These are phyloP conservation scores for Rostrohypoxylon terebratum DNA, from an alignment of 495 filamentous ascomycete genomes.

Conservation along the genomic window DNA sequence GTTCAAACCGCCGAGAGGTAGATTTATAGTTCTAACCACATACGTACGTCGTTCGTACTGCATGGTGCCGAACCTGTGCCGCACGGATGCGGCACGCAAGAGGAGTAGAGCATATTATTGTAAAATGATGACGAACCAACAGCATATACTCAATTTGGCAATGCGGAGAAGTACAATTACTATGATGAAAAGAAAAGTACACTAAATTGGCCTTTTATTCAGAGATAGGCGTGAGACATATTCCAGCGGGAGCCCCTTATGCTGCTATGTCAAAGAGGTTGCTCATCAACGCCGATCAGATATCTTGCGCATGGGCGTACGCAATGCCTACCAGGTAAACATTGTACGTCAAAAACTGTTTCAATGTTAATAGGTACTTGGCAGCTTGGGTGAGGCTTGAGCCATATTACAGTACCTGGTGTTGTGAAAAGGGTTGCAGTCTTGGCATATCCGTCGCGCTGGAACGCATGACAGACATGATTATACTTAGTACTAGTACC, in stretches of 20 bases:
- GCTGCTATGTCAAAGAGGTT: not conserved
- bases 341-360: not conserved
- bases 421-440: not conserved
- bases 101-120: too few species aligned
- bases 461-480: not conserved
- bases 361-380: too few species aligned
- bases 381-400: too few species aligned
- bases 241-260: not conserved
- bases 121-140: not conserved
- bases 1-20: not conserved
- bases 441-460: not conserved
- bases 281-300: not conserved
- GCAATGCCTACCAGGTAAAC: not conserved
- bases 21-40: conserved; percentile 8
- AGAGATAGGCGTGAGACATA: not conserved
- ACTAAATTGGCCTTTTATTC: not conserved
- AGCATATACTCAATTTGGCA: not conserved
- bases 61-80: not conserved
- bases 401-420: not conserved
- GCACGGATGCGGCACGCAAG: not conserved
- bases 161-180: not conserved
- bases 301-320: not conserved
- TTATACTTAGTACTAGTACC: too few species aligned
- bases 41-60: not conserved
- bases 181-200: not conserved